Base-by-base conservation (phyloP, 345 rosid species). In the Excoecaria cochinchinensis region DNA sequence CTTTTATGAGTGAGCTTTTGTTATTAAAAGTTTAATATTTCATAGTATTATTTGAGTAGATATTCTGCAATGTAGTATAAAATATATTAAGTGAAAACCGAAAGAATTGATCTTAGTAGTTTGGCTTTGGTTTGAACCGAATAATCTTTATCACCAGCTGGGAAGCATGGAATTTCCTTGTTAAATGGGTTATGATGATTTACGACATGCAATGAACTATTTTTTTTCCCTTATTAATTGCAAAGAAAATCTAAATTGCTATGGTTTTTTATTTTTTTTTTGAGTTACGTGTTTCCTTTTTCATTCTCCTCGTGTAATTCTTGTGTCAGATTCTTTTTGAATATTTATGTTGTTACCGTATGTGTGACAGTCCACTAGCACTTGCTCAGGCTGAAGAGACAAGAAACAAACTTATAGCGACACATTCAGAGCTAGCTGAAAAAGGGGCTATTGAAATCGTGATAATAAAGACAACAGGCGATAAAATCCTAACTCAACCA, bases 301-400 rank as follows among this genome's bases (percentile, higher is more conserved):
- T 21, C 48, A 31, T 13, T 64, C 39, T 24, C 3, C 19, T 31
- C 21, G 8, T 59, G 4, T 17, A n/a, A 17, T 56, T 51, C 17
- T 62, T 65, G 3, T 17, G 25, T 17, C 3, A 6, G 8, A 46
- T 71, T 66, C 31, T 52, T 73, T 60, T 76, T 21, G 12, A 38
- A 60, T 69, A 24, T 76, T 22, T 82, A 86, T 78, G 40, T 60
- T 67, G 71, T 82, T 82, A 74, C 63, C 55, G 68, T 77, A 25
- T 84, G 76, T 81, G 80, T 87, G 88, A 74, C 88, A 95, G 99
- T 83, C 99, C 99, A 7, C 81, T 95, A 57, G 99, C 98, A 38
- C 97, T 95, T 77, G 99, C 99, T 73, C 99, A 95, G 81, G 98
- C 99, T 74, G 85, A 91, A n/a, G 97, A 95, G 88, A 93, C 99